These are phyloP conservation scores for Aspergillus proliferans DNA, from an alignment of 2,329 filamentous ascomycete species.

Conservation along the genomic window DNA sequence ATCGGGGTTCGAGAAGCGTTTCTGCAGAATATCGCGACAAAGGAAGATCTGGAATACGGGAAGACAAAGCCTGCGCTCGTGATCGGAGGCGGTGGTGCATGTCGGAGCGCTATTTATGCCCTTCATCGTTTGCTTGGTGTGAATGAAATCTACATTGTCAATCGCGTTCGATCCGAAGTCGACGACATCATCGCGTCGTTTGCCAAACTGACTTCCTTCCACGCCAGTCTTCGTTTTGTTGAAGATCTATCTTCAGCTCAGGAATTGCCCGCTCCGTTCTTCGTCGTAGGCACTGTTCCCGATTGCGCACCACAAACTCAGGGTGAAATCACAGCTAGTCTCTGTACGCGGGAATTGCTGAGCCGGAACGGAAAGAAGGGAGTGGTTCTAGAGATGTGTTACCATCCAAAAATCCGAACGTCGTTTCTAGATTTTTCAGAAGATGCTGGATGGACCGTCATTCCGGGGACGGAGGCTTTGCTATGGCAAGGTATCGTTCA, in stretches of 20 bases:
- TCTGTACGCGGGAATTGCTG: slow-evolving; percentile 17
- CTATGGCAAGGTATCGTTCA: neutral
- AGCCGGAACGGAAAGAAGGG: slow-evolving; percentile 17
- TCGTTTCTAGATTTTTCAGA: slow-evolving; percentile 13
- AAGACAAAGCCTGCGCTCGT: slow-evolving; percentile 10
- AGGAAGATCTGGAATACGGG: neutral
- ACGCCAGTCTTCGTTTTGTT: slow-evolving; percentile 1
- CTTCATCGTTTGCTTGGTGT: neutral
- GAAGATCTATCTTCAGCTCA: slow-evolving; percentile 7
- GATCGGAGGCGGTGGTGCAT: slow-evolving; percentile 16
- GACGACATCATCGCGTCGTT: slow-evolving; percentile 13
- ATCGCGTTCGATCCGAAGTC: slow-evolving; percentile 12
- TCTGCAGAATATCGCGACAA: slow-evolving; percentile 3
- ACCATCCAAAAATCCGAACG: slow-evolving; percentile 37
- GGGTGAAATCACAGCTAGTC: slow-evolving; percentile 9
- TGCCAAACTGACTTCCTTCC: slow-evolving; percentile 8
- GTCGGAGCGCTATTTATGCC: slow-evolving; percentile 15
- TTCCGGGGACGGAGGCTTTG: neutral
- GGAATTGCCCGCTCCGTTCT: slow-evolving; percentile 6
- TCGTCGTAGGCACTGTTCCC: slow-evolving; percentile 17
- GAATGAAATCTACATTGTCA: slow-evolving; percentile 2
- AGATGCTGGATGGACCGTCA: neutral
- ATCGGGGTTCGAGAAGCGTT: slow-evolving; percentile 59
- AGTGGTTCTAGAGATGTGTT: slow-evolving; percentile 40
- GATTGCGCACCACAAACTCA: slow-evolving; percentile 10